These are phyloP conservation scores for Emergomyces orientalis DNA, from an alignment of 2,329 filamentous ascomycete genomes.

Conservation along the genomic window DNA sequence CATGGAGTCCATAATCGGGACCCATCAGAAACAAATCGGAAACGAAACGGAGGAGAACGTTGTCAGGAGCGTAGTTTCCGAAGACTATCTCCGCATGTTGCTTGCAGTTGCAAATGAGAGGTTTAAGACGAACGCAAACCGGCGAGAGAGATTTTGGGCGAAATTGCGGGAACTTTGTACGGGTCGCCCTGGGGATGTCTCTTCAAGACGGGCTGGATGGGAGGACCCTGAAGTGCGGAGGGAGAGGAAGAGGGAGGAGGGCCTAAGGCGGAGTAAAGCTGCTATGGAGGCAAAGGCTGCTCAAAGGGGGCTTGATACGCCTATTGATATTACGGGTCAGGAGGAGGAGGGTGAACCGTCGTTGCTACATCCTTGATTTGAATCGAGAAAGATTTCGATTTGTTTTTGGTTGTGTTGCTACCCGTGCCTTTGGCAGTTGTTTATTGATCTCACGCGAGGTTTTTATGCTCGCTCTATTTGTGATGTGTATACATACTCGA, in stretches of 20 bases:
- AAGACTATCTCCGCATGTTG: constrained; percentile 58
- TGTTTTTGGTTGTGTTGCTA: background rate
- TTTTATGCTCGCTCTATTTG: background rate
- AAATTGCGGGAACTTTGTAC: constrained; percentile 23
- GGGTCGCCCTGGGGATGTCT: constrained; percentile 8
- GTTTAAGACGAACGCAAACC: constrained; percentile 33
- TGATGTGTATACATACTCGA: background rate
- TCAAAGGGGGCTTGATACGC: background rate
- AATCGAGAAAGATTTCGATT: background rate
- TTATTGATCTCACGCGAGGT: background rate
- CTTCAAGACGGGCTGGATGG: constrained; percentile 22
- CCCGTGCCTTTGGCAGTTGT: background rate
- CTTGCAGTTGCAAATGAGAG: constrained; percentile 60
- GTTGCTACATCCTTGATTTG: background rate
- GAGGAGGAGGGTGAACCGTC: background rate
- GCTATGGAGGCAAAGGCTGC: constrained; percentile 6
- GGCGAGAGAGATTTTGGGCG: constrained; percentile 31
- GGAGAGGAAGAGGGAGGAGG: constrained; percentile 35
- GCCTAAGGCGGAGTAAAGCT: constrained; percentile 27
- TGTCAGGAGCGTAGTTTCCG: constrained; percentile 50
- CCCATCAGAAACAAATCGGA: constrained; percentile 21
- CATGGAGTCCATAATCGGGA: constrained; percentile 72
- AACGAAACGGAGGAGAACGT: constrained; percentile 27
- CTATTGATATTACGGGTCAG: background rate
- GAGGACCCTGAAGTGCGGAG: constrained; percentile 31